phyloP scores from a whole-genome alignment of 1,284 basidiomycete species.

The Leccinum variabile region DNA sequence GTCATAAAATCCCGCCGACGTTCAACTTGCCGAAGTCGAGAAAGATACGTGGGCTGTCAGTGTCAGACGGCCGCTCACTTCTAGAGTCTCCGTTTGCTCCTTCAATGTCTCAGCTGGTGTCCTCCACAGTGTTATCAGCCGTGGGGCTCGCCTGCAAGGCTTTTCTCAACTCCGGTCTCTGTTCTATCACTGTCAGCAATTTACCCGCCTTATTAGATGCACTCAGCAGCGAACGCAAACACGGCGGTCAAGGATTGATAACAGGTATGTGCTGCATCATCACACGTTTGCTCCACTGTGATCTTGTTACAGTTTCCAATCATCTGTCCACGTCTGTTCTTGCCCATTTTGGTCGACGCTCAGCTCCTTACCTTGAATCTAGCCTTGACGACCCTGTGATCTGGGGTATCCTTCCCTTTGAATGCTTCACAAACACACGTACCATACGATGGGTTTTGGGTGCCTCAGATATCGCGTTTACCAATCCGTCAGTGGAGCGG shows the following conservation, averaged over 20 bases:
- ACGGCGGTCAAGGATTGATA: conserved; percentile 64
- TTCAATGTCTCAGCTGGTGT: conserved; percentile 38
- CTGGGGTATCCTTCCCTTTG: conserved; percentile 80
- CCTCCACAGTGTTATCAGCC: conserved; percentile 54
- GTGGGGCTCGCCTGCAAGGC: conserved; percentile 77
- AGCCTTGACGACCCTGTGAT: conserved; percentile 76
- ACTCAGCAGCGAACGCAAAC: conserved; percentile 50
- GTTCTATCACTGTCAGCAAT: conserved; percentile 67
- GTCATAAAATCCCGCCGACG: not conserved
- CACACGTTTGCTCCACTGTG: conserved; percentile 9
- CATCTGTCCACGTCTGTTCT: conserved; percentile 82
- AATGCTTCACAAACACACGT: conserved; percentile 57
- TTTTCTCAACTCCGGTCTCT: conserved; percentile 67
- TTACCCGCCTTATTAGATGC: conserved; percentile 64
- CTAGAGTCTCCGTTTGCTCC: not conserved
- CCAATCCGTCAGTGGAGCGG: conserved; percentile 67
- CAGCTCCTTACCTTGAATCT: conserved; percentile 6
- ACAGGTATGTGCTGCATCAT: conserved; percentile 54
- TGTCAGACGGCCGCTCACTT: not conserved
- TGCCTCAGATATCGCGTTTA: conserved; percentile 96
- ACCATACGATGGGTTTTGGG: conserved; percentile 84
- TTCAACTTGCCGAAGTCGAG: not conserved
- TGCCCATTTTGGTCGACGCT: conserved; percentile 5
- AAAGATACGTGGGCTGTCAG: not conserved
- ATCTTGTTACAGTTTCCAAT: conserved; percentile 69